Conservation (phyloP, 2,329 filamentous ascomycete genomes). For the Aspergillus pseudotamarii region DNA sequence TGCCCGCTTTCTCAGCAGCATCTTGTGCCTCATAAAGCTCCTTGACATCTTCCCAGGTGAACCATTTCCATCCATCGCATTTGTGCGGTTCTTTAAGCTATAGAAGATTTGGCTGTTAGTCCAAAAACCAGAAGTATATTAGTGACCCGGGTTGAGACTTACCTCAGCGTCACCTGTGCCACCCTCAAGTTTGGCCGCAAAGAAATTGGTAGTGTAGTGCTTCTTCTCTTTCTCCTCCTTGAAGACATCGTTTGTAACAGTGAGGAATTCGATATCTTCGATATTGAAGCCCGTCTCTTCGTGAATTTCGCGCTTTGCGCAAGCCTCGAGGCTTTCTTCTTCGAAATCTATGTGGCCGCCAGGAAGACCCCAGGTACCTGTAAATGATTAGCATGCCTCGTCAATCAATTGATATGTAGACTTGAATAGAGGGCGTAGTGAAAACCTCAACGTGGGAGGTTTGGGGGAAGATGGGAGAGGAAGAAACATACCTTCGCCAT, state of each 20-base stretch:
- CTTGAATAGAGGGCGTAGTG: too few species aligned
- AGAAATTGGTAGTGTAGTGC: constrained; percentile 76
- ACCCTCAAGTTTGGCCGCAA: constrained; percentile 56
- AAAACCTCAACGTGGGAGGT: background rate
- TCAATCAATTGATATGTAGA: too few species aligned
- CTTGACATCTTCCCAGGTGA: constrained; percentile 51
- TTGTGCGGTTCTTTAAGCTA: constrained; percentile 53
- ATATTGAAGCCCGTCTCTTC: constrained; percentile 72
- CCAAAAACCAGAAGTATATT: background rate
- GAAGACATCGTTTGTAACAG: constrained; percentile 70
- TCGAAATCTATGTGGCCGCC: constrained; percentile 75
- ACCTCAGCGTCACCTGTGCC: constrained; percentile 58
- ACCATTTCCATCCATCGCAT: constrained; percentile 59
- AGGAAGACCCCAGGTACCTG: constrained; percentile 68
- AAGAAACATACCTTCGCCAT: constrained; percentile 17
- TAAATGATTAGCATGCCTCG: too few species aligned
- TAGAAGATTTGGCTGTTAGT: background rate
- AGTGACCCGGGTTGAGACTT: constrained; percentile 25
- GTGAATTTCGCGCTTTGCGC: constrained; percentile 66
- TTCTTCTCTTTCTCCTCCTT: constrained; percentile 55
- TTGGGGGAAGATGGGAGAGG: background rate
- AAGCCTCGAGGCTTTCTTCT: constrained; percentile 59
- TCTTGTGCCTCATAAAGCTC: constrained; percentile 4
- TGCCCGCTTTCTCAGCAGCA: constrained; percentile 3
- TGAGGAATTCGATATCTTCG: constrained; percentile 55